Percentiles rank a stretch among this genome's conserved stretches.
Conservation (phyloP, 2,329 filamentous ascomycete species). For the Claviceps spartinae region DNA sequence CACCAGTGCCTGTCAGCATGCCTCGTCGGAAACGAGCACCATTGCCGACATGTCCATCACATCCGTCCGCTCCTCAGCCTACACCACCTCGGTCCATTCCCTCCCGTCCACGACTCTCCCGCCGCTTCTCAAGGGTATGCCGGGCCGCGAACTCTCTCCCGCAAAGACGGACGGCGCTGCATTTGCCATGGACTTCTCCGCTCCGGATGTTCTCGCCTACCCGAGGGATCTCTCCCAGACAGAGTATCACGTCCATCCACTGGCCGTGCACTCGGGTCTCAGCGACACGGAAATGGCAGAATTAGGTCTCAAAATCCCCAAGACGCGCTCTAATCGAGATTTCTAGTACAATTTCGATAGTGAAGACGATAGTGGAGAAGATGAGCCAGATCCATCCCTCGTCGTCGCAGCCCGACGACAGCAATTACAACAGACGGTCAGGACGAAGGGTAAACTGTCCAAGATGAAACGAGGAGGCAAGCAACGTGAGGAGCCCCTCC, state of each 20-base stretch:
- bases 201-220: constrained; percentile 18
- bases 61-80: constrained; percentile 2
- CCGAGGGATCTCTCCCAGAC: constrained; percentile 21
- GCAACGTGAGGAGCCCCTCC: constrained; percentile 10
- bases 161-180: constrained; percentile 24
- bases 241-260: constrained; percentile 23
- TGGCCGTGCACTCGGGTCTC: constrained; percentile 15
- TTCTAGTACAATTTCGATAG: constrained; percentile 26
- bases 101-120: constrained; percentile 10
- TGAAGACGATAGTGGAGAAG: constrained; percentile 15
- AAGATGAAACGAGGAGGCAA: constrained; percentile 3
- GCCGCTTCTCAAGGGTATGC: constrained; percentile 32
- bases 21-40: constrained; percentile 1
- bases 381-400: background rate
- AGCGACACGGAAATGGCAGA: constrained; percentile 14
- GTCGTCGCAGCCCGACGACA: background rate
- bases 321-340: constrained; percentile 19
- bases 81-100: constrained; percentile 1
- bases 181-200: constrained; percentile 19
- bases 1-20: background rate
- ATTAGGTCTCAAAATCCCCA: constrained; percentile 22
- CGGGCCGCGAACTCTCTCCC: constrained; percentile 24
- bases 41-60: constrained; percentile 2
- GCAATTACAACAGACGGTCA: background rate
- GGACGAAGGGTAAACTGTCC: background rate